Evolutionary conservation across 768 basidiomycete genomes (phyloP).

Genomic region (Neoboletus brunneissimus): DNA sequence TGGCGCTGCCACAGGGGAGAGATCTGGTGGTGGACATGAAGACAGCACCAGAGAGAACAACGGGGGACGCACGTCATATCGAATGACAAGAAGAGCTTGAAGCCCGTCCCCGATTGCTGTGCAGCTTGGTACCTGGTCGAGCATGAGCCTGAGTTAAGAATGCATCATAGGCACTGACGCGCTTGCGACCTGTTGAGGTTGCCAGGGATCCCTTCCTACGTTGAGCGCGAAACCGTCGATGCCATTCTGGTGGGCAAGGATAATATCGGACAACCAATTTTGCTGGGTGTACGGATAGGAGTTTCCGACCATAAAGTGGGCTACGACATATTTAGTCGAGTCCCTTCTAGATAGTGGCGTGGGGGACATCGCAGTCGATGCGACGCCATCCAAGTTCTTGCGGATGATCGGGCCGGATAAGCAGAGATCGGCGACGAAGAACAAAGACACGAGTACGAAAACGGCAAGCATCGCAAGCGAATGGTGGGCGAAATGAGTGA

Average conservation of each 20-base stretch:
- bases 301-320: slow-evolving; percentile 64
- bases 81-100: slow-evolving; percentile 75
- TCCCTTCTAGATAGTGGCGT: slow-evolving; percentile 12
- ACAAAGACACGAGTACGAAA: slow-evolving; percentile 11
- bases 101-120: slow-evolving; percentile 46
- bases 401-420: slow-evolving; percentile 15
- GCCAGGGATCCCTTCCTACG: slow-evolving; percentile 62
- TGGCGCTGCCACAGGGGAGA: slow-evolving; percentile 48
- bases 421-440: slow-evolving; percentile 7
- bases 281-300: slow-evolving; percentile 53
- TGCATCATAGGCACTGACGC: slow-evolving; percentile 44
- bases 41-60: not conserved
- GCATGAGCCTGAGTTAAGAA: slow-evolving; percentile 16
- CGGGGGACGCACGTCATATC: slow-evolving; percentile 63
- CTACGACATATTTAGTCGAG: slow-evolving; percentile 46
- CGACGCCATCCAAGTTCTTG: not conserved
- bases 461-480: slow-evolving; percentile 19
- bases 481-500: slow-evolving; percentile 16
- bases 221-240: slow-evolving; percentile 75
- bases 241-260: slow-evolving; percentile 52
- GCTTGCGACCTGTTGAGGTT: slow-evolving; percentile 55
- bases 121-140: slow-evolving; percentile 54
- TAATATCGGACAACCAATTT: slow-evolving; percentile 49
- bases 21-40: slow-evolving; percentile 36
- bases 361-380: not conserved